Conservation (phyloP, 495 filamentous ascomycete species). For the Podospora bellae-mahoneyi region DNA sequence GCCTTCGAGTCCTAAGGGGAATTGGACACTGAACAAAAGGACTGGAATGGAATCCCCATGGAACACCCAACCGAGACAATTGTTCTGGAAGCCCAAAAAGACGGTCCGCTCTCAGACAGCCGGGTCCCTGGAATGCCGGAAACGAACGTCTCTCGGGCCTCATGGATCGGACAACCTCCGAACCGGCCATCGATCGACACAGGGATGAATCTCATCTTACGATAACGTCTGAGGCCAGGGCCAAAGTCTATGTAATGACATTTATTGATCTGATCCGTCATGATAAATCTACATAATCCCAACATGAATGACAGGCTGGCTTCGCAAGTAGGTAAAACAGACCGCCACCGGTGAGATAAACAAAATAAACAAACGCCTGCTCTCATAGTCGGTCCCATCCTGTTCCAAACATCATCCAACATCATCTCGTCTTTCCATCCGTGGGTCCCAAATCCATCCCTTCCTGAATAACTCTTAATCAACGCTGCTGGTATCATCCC, state of each 20-base stretch:
- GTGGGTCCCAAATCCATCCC: neutral
- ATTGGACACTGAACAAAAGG: neutral
- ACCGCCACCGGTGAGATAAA: neutral
- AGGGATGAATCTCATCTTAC: neutral
- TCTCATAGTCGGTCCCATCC: constrained; percentile 2
- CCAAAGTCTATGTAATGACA: neutral
- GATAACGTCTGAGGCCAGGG: neutral
- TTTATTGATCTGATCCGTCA: neutral
- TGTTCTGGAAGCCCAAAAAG: neutral
- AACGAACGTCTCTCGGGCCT: neutral
- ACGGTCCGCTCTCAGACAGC: neutral
- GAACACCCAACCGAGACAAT: neutral
- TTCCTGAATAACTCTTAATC: neutral
- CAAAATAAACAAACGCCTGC: constrained; percentile 9
- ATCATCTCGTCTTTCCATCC: constrained; percentile 7
- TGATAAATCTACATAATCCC: neutral
- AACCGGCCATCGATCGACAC: neutral
- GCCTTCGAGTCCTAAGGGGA: too few species aligned
- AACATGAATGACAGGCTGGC: neutral
- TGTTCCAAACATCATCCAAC: neutral
- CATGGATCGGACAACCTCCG: neutral
- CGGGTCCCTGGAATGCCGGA: neutral
- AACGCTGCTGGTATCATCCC: constrained; percentile 10
- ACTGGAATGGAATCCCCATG: neutral
- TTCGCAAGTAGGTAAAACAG: neutral